Evolutionary conservation across 2,329 filamentous ascomycete species (phyloP).

Genomic region (Diaporthe velutina): DNA sequence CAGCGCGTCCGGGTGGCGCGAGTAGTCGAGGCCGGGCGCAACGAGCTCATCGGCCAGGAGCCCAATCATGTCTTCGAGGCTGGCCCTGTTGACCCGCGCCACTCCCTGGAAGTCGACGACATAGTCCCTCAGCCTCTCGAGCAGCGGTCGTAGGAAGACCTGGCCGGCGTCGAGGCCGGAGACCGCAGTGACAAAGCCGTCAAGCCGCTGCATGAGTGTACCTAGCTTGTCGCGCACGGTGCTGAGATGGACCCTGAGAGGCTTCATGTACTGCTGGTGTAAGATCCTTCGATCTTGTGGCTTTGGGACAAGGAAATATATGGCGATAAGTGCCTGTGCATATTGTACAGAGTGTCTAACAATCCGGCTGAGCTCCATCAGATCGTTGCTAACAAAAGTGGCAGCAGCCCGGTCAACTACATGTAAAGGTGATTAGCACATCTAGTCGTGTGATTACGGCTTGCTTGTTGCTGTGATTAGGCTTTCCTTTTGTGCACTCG

Average conservation of each 20-base stretch:
- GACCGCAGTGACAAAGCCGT: neutral
- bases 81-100: neutral
- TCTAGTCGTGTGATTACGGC: neutral
- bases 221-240: neutral
- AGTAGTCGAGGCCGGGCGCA: neutral
- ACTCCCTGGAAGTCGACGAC: no score
- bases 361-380: neutral
- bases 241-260: neutral
- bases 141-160: neutral
- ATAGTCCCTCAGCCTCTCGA: neutral
- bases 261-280: neutral
- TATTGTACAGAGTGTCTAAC: neutral
- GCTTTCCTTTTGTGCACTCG: no score
- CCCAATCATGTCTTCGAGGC: neutral
- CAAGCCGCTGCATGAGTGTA: neutral
- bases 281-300: neutral
- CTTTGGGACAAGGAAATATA: neutral
- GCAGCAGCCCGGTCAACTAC: neutral
- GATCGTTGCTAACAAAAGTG: neutral
- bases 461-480: neutral
- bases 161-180: neutral
- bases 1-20: neutral
- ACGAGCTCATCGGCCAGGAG: neutral
- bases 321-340: neutral
- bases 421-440: neutral